phyloP scores from a whole-genome alignment of 176 grass and related monocot genomes.

The Hsuehochloa calcarea region DNA sequence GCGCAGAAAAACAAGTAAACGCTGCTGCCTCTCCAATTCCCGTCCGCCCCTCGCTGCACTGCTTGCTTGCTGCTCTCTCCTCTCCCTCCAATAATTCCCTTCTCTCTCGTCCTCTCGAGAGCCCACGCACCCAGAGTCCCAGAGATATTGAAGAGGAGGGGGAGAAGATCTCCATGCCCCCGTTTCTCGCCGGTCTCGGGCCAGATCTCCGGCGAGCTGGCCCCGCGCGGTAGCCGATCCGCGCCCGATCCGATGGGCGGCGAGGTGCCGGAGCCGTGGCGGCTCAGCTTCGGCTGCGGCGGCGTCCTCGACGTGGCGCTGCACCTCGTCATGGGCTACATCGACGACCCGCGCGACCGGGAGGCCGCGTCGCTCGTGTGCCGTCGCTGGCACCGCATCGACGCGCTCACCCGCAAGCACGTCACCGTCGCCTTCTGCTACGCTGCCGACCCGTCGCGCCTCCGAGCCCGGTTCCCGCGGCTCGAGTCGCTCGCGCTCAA shows the following conservation, averaged over 20 bases:
- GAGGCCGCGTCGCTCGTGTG: slow-evolving; percentile 61
- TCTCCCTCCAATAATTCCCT: slow-evolving; percentile 46
- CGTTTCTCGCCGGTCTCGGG: not conserved
- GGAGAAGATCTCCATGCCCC: slow-evolving; percentile 27
- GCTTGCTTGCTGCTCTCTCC: not conserved
- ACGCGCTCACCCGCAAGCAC: slow-evolving; percentile 71
- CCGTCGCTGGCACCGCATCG: slow-evolving; percentile 68
- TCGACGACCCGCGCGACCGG: slow-evolving; percentile 62
- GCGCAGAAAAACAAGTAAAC: slow-evolving; percentile 18
- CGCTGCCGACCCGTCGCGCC: slow-evolving; percentile 46
- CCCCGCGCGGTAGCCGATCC: slow-evolving; percentile 19
- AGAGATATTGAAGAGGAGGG: not conserved
- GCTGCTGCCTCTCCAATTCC: slow-evolving; percentile 11
- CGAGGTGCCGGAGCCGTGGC: slow-evolving; percentile 41
- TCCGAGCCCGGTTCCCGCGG: slow-evolving; percentile 47
- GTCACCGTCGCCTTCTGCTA: slow-evolving; percentile 76
- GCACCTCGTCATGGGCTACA: slow-evolving; percentile 59
- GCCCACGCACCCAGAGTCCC: not conserved
- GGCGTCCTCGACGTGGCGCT: slow-evolving; percentile 52
- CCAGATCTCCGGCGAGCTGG: slow-evolving; percentile 35
- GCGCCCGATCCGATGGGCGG: slow-evolving; percentile 27
- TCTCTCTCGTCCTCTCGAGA: slow-evolving; percentile 18
- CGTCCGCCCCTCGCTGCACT: not conserved
- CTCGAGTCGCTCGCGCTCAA: slow-evolving; percentile 76
- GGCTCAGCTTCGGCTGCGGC: slow-evolving; percentile 27